Evolutionary conservation across 805 yeast genomes (phyloP).

Genomic region (Cephaloascus albidus): DNA sequence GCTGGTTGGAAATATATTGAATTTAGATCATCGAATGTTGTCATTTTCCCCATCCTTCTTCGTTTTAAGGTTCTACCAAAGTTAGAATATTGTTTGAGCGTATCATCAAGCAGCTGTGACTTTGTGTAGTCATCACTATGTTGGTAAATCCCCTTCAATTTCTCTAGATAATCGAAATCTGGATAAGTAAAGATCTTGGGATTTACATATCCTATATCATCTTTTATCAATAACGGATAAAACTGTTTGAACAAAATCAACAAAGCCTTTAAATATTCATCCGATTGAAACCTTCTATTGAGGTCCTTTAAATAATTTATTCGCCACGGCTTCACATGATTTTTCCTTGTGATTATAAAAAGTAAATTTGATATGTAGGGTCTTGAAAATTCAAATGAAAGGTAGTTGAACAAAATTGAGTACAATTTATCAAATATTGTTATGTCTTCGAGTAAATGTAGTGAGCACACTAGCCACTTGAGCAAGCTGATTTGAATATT

Average conservation of each 20-base stretch:
- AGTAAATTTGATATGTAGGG: constrained; percentile 20
- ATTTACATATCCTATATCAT: constrained; percentile 12
- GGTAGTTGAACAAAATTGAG: constrained; percentile 19
- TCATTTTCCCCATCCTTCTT: constrained; percentile 5
- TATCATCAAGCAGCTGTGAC: constrained; percentile 3
- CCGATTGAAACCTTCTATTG: constrained; percentile 1
- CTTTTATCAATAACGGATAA: constrained; percentile 12
- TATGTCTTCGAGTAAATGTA: constrained; percentile 6
- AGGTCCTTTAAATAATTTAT: constrained; percentile 7
- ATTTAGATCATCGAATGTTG: not conserved
- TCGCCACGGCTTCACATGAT: constrained; percentile 18
- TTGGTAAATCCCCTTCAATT: constrained; percentile 3
- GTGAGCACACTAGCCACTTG: constrained; percentile 1
- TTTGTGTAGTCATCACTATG: not conserved
- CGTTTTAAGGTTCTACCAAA: constrained; percentile 7
- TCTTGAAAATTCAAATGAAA: constrained; percentile 24
- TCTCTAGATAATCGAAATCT: constrained; percentile 6
- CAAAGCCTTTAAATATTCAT: constrained; percentile 9
- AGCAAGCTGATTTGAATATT: not conserved
- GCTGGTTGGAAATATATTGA: not conserved
- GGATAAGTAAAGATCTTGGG: constrained; percentile 17
- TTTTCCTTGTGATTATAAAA: constrained; percentile 16
- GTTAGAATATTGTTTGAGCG: constrained; percentile 7
- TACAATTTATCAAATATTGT: constrained; percentile 6
- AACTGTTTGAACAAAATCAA: constrained; percentile 10